Percentiles rank a stretch among this genome's conserved stretches.
These are phyloP conservation scores for Chenopodium suecicum DNA, from an alignment of 148 eudicot genomes.

Conservation along the genomic window DNA sequence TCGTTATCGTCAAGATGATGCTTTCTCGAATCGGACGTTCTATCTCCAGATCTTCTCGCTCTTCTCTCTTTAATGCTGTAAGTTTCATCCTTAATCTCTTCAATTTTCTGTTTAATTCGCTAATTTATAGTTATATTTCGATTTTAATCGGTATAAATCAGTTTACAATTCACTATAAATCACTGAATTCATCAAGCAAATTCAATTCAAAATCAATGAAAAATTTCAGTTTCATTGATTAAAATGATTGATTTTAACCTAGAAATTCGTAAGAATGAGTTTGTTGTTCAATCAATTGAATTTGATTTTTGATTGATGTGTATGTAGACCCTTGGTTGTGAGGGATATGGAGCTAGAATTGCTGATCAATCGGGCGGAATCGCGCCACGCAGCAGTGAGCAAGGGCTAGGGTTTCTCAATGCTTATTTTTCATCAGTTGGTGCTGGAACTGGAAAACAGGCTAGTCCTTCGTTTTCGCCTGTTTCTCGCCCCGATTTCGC, in stretches of 20 bases:
- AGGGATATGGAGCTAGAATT: background rate
- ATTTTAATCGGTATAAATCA: too few species aligned
- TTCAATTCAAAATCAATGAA: too few species aligned
- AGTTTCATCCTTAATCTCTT: background rate
- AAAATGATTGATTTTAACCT: too few species aligned
- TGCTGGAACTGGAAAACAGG: background rate
- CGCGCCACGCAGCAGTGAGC: background rate
- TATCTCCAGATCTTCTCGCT: slow-evolving; percentile 8
- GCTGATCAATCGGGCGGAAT: background rate
- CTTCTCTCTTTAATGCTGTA: slow-evolving; percentile 1
- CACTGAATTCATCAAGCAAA: too few species aligned
- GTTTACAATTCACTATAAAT: too few species aligned
- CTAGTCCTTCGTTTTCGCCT: slow-evolving; percentile 6
- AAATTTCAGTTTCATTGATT: too few species aligned
- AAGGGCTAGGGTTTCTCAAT: slow-evolving; percentile 1
- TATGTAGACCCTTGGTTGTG: background rate
- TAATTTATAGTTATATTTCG: too few species aligned
- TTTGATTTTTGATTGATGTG: background rate
- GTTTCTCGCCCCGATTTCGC: background rate
- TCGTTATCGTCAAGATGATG: background rate
- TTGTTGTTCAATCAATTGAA: background rate
- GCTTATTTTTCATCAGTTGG: background rate
- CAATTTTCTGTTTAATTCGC: too few species aligned
- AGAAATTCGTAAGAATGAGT: too few species aligned
- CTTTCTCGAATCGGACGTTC: slow-evolving; percentile 12